phyloP scores from a whole-genome alignment of 495 filamentous ascomycete genomes.

The Trichoderma parareesei region DNA sequence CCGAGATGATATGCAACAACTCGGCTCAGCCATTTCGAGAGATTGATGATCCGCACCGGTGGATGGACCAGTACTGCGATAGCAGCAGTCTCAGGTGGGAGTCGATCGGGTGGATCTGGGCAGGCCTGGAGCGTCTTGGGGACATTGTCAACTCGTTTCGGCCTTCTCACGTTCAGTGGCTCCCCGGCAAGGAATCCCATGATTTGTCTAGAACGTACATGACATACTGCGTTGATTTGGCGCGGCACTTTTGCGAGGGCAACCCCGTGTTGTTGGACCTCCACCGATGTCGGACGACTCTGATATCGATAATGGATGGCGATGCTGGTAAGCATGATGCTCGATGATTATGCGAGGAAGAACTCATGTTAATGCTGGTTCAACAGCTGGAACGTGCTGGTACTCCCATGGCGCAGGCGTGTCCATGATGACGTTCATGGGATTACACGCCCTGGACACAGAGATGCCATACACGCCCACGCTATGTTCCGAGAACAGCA shows the following conservation, averaged over 20 bases:
- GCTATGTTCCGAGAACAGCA: slow-evolving; percentile 12
- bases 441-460: not conserved
- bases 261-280: not conserved
- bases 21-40: slow-evolving; percentile 19
- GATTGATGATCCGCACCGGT: slow-evolving; percentile 29
- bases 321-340: not conserved
- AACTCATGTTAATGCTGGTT: not conserved
- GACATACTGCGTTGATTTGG: not conserved
- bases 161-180: not conserved
- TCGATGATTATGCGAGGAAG: not conserved
- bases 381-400: not conserved
- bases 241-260: not conserved
- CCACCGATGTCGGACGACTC: not conserved
- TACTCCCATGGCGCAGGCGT: not conserved
- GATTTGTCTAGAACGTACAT: not conserved
- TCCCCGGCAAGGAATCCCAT: not conserved
- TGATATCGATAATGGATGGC: not conserved
- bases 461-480: not conserved
- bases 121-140: slow-evolving; percentile 26
- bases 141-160: not conserved
- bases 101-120: slow-evolving; percentile 45
- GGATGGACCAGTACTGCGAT: slow-evolving; percentile 38
- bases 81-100: slow-evolving; percentile 51
- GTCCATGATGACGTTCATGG: not conserved
- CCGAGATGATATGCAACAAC: slow-evolving; percentile 18